Conservation (phyloP, 306 rosid genomes). For the Arachis hypogaea region DNA sequence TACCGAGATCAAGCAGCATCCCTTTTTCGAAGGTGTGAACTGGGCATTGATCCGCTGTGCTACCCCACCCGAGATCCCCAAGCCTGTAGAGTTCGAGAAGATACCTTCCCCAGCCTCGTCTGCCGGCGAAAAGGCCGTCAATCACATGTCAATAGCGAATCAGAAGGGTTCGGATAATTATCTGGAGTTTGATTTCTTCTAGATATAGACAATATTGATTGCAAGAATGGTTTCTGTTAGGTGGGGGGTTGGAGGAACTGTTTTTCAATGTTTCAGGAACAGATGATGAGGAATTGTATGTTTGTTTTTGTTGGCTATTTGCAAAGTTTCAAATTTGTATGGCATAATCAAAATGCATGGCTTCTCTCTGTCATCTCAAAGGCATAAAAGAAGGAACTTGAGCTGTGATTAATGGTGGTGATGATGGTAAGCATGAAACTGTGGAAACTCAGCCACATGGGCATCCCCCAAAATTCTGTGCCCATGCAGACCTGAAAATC, state of each 20-base stretch:
- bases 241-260: slow-evolving; percentile 44
- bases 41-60: slow-evolving; percentile 98
- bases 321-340: slow-evolving; percentile 56
- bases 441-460: slow-evolving; percentile 26
- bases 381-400: slow-evolving; percentile 38
- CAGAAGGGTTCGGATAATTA: slow-evolving; percentile 82
- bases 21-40: slow-evolving; percentile 96
- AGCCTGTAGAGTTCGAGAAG: slow-evolving; percentile 79
- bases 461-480: not conserved
- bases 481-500: slow-evolving; percentile 9
- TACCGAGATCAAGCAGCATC: slow-evolving; percentile 93
- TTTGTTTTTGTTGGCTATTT: slow-evolving; percentile 59
- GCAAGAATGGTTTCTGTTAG: slow-evolving; percentile 53
- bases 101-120: slow-evolving; percentile 77
- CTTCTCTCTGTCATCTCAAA: slow-evolving; percentile 55
- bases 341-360: slow-evolving; percentile 63
- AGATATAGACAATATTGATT: slow-evolving; percentile 53
- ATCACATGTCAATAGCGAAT: slow-evolving; percentile 57
- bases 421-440: slow-evolving; percentile 33
- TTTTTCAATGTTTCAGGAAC: slow-evolving; percentile 61
- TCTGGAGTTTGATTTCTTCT: slow-evolving; percentile 98
- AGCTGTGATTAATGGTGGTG: slow-evolving; percentile 26
- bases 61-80: slow-evolving; percentile 97
- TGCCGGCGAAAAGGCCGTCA: slow-evolving; percentile 59
- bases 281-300: slow-evolving; percentile 64